phyloP scores from a whole-genome alignment of 202 grass and related monocot species.

The Brachypodium distachyon region DNA sequence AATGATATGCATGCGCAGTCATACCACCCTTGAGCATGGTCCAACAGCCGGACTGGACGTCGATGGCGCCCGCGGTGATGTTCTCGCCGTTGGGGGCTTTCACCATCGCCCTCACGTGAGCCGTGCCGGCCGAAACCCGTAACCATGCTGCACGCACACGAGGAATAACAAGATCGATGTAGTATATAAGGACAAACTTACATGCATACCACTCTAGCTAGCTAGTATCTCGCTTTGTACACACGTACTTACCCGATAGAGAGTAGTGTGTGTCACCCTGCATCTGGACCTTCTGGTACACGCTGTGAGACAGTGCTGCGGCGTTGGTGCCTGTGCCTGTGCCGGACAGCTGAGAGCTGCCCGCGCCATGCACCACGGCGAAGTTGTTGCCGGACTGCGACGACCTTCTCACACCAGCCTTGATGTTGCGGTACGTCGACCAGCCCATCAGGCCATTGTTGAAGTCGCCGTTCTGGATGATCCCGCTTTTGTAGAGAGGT shows the following conservation, averaged over 20 bases:
- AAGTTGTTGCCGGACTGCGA: conserved; percentile 47
- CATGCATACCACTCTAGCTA: no score
- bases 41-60: conserved; percentile 34
- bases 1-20: conserved; percentile 19
- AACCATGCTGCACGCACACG: conserved; percentile 66
- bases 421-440: conserved; percentile 1
- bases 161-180: no score
- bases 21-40: conserved; percentile 76
- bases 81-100: neutral
- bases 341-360: no score
- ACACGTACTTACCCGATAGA: conserved; percentile 46
- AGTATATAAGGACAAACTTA: neutral
- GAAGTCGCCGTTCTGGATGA: conserved; percentile 37
- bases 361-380: neutral
- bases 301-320: conserved; percentile 14
- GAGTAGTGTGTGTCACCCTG: conserved; percentile 19
- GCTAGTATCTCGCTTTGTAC: no score
- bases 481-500: conserved; percentile 33
- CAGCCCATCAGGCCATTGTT: conserved; percentile 24
- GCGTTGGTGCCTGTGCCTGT: no score
- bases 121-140: conserved; percentile 14
- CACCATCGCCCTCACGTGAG: conserved; percentile 26
- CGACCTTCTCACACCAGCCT: conserved; percentile 14
- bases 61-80: conserved; percentile 9
- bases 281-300: conserved; percentile 39